These are phyloP conservation scores for Helotiales sp. DNA, from an alignment of 2,329 filamentous ascomycete species.

Conservation along the genomic window DNA sequence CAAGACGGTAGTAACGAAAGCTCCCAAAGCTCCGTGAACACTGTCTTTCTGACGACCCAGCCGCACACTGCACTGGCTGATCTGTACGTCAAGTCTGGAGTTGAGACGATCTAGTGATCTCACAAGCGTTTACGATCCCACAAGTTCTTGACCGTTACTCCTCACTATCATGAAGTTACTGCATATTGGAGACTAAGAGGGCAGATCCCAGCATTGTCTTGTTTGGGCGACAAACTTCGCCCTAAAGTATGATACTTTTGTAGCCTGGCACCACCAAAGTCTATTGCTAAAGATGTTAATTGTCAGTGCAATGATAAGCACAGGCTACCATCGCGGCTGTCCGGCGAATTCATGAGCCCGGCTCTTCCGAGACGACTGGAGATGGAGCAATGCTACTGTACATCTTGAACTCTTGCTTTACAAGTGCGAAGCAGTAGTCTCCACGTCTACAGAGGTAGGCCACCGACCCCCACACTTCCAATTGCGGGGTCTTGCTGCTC, in stretches of 20 bases:
- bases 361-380: neutral
- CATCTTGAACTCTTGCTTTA: neutral
- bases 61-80: neutral
- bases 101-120: neutral
- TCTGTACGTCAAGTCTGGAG: neutral
- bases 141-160: too few species aligned
- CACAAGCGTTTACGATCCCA: too few species aligned
- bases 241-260: too few species aligned
- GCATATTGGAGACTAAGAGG: too few species aligned
- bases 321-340: neutral
- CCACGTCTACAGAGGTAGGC: neutral
- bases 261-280: too few species aligned
- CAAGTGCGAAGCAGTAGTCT: neutral
- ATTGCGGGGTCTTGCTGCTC: neutral
- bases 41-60: neutral
- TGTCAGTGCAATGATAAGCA: too few species aligned
- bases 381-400: too few species aligned
- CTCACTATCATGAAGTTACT: too few species aligned
- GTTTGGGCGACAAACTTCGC: too few species aligned
- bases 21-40: neutral
- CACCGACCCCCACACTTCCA: neutral
- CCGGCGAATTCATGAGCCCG: neutral
- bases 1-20: neutral
- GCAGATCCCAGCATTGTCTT: too few species aligned
- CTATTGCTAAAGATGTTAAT: too few species aligned